These are phyloP conservation scores for Stygiomarasmius scandens DNA, from an alignment of 1,284 basidiomycete species.

Conservation along the genomic window DNA sequence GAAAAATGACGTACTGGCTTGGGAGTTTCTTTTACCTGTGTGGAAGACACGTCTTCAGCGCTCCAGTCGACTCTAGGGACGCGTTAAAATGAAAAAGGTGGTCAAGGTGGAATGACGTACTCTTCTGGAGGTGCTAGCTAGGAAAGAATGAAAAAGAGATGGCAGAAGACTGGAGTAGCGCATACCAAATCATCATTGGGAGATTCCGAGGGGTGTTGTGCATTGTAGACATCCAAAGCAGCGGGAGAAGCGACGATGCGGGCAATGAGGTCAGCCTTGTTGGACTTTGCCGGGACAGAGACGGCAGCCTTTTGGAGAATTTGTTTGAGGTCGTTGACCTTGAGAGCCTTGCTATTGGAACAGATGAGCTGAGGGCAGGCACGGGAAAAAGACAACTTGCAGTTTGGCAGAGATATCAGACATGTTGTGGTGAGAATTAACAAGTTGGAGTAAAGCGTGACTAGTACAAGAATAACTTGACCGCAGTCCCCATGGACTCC, in stretches of 20 bases:
- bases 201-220: slow-evolving; percentile 26
- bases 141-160: slow-evolving; percentile 9
- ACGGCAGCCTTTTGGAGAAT: slow-evolving; percentile 57
- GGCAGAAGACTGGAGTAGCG: not conserved
- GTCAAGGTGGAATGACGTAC: slow-evolving; percentile 31
- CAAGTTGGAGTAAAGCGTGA: not conserved
- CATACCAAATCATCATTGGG: slow-evolving; percentile 13
- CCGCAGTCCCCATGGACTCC: slow-evolving; percentile 40
- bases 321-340: slow-evolving; percentile 70
- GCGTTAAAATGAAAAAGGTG: slow-evolving; percentile 1
- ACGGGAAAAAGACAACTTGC: not conserved
- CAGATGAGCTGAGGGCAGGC: slow-evolving; percentile 8
- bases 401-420: slow-evolving; percentile 39
- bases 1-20: slow-evolving; percentile 11
- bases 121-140: slow-evolving; percentile 50
- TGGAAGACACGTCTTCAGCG: slow-evolving; percentile 28
- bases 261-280: slow-evolving; percentile 68
- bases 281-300: slow-evolving; percentile 54
- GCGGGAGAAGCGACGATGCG: slow-evolving; percentile 56
- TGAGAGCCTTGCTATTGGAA: slow-evolving; percentile 53
- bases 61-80: slow-evolving; percentile 41
- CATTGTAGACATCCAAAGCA: slow-evolving; percentile 52
- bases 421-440: slow-evolving; percentile 9
- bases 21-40: slow-evolving; percentile 1
- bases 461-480: slow-evolving; percentile 7